phyloP scores from a whole-genome alignment of 108 stramenopile genomes.

The Fragilariopsis cylindrus region DNA sequence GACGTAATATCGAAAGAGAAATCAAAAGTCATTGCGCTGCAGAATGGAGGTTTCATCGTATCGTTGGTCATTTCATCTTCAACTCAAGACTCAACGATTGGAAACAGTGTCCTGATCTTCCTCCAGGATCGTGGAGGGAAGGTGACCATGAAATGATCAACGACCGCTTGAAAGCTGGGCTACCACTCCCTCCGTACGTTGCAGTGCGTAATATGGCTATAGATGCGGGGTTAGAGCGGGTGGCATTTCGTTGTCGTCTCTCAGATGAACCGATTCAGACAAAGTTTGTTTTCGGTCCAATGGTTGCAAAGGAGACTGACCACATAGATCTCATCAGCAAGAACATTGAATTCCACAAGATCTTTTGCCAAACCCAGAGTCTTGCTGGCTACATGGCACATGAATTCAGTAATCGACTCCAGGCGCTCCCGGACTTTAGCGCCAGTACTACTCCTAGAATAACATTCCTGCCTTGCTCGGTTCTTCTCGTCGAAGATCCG shows the following conservation, averaged over 20 bases:
- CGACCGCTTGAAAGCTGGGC: neutral
- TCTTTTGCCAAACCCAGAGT: constrained; percentile 51
- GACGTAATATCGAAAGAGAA: constrained; percentile 17
- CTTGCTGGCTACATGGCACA: constrained; percentile 46
- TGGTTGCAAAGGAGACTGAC: constrained; percentile 60
- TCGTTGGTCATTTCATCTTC: constrained; percentile 37
- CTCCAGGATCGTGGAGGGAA: constrained; percentile 9
- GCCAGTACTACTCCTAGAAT: constrained; percentile 38
- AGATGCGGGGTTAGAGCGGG: constrained; percentile 45
- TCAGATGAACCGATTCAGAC: constrained; percentile 19
- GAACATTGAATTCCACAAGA: constrained; percentile 41
- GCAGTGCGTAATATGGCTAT: constrained; percentile 27
- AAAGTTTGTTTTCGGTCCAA: constrained; percentile 39
- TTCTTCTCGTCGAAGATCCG: constrained; percentile 49
- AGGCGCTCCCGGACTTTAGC: constrained; percentile 34
- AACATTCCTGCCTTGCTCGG: constrained; percentile 47
- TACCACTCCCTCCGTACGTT: constrained; percentile 23
- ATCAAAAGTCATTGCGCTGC: constrained; percentile 21
- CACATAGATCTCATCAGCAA: constrained; percentile 39
- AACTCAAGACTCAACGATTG: constrained; percentile 12
- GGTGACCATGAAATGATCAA: neutral
- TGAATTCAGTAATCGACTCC: constrained; percentile 45
- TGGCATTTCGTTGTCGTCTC: constrained; percentile 47
- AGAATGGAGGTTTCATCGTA: constrained; percentile 40
- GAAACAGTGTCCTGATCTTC: neutral